A percentile compares a stretch with the other conserved stretches of the same genome.
These are phyloP conservation scores for Evernia prunastri DNA, from an alignment of 495 filamentous ascomycete genomes.

Conservation along the genomic window DNA sequence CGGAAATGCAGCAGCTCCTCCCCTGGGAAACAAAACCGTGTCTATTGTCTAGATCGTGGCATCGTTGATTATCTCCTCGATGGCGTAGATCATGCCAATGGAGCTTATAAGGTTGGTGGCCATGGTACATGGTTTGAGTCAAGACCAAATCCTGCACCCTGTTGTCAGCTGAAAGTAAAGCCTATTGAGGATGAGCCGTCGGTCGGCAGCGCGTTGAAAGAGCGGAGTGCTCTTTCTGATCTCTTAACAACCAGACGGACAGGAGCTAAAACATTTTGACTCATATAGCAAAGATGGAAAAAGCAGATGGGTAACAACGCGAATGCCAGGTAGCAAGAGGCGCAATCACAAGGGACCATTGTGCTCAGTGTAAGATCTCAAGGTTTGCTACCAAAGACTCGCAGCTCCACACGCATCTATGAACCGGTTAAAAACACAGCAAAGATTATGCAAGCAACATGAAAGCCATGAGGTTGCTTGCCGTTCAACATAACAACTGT, in stretches of 20 bases:
- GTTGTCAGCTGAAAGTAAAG: no score
- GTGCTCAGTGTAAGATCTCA: not conserved
- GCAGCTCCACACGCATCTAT: slow-evolving; percentile 2
- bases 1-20: no score
- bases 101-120: no score
- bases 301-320: not conserved
- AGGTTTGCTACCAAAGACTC: not conserved
- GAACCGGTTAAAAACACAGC: not conserved
- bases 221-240: no score
- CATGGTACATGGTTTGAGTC: no score
- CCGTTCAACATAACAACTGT: not conserved
- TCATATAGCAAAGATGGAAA: not conserved
- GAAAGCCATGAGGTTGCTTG: not conserved
- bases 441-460: not conserved
- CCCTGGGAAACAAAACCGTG: no score
- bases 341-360: not conserved
- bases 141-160: no score
- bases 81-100: no score
- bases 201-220: no score
- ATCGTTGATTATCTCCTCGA: no score
- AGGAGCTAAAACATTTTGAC: not conserved
- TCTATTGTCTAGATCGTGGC: no score
- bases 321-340: not conserved
- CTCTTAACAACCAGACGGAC: not conserved
- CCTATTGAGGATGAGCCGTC: no score